phyloP scores from a whole-genome alignment of 768 basidiomycete species.

The Tulasnella sp. region DNA sequence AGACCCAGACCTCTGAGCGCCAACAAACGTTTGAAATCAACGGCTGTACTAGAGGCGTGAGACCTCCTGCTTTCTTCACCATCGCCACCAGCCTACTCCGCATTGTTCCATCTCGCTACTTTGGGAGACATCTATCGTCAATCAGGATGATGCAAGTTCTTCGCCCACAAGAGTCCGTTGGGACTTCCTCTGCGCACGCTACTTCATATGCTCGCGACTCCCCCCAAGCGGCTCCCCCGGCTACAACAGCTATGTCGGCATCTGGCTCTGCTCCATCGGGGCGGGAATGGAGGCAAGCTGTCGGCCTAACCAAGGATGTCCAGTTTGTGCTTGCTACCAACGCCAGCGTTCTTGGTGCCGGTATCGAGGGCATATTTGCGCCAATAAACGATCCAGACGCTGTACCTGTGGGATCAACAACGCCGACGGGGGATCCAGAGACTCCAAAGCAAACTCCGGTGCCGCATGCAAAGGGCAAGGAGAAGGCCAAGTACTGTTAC shows the following conservation, averaged over 20 bases:
- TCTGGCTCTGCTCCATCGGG: background rate
- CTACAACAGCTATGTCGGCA: background rate
- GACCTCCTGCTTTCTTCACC: too few relatives aligned
- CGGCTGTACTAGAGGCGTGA: too few relatives aligned
- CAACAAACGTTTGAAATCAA: too few relatives aligned
- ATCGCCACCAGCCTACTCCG: too few relatives aligned
- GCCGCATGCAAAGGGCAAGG: conserved; percentile 33
- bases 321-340: conserved; percentile 16
- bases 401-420: background rate
- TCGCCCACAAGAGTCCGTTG: too few relatives aligned
- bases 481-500: conserved; percentile 25
- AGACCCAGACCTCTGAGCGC: too few relatives aligned
- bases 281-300: conserved; percentile 11
- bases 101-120: too few relatives aligned
- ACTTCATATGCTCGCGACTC: too few relatives aligned
- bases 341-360: conserved; percentile 8
- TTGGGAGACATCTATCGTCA: too few relatives aligned
- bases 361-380: conserved; percentile 43
- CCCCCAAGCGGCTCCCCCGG: too few relatives aligned
- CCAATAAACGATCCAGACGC: conserved; percentile 49
- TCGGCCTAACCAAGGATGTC: conserved; percentile 9
- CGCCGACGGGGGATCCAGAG: background rate
- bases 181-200: too few relatives aligned
- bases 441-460: conserved; percentile 35
- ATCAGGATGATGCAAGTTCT: too few relatives aligned